Conservation (phyloP, 257 asterid genomes). For the Solanum pimpinellifolium region DNA sequence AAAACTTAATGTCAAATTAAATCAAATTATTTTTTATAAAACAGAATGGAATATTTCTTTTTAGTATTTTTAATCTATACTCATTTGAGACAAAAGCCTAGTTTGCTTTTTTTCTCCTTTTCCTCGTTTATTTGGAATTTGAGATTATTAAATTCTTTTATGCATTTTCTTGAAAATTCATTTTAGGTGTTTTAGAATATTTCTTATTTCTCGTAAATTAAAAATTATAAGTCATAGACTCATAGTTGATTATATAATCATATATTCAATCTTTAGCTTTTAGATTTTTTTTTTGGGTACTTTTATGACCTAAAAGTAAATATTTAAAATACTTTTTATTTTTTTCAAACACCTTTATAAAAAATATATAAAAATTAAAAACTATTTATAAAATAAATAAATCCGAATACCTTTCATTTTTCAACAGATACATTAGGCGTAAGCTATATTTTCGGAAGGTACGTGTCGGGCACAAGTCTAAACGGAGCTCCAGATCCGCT, state of each 20-base stretch:
- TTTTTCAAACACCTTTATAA: too few species aligned
- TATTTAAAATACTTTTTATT: too few species aligned
- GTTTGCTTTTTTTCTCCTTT: not conserved
- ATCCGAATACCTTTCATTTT: not conserved
- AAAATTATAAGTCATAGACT: too few species aligned
- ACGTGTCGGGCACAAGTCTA: not conserved
- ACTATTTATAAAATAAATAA: too few species aligned
- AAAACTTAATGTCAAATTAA: fast-evolving
- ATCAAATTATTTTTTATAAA: too few species aligned
- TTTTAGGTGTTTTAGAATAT: too few species aligned
- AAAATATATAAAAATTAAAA: too few species aligned
- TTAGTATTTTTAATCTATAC: not conserved
- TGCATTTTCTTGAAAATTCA: not conserved
- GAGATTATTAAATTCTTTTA: not conserved
- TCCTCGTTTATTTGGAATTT: not conserved
- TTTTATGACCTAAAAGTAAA: too few species aligned
- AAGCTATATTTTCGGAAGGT: not conserved
- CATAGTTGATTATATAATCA: too few species aligned
- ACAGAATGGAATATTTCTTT: fast-evolving
- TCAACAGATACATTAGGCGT: not conserved
- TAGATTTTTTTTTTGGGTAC: fast-evolving
- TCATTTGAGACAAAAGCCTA: not conserved
- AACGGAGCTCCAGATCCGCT: not conserved
- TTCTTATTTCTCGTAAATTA: too few species aligned
- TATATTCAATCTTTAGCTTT: too few species aligned